A percentile compares a stretch with the other conserved stretches of the same genome.
These are phyloP conservation scores for Cercospora berteroae DNA, from an alignment of 2,329 filamentous ascomycete species.

Conservation along the genomic window DNA sequence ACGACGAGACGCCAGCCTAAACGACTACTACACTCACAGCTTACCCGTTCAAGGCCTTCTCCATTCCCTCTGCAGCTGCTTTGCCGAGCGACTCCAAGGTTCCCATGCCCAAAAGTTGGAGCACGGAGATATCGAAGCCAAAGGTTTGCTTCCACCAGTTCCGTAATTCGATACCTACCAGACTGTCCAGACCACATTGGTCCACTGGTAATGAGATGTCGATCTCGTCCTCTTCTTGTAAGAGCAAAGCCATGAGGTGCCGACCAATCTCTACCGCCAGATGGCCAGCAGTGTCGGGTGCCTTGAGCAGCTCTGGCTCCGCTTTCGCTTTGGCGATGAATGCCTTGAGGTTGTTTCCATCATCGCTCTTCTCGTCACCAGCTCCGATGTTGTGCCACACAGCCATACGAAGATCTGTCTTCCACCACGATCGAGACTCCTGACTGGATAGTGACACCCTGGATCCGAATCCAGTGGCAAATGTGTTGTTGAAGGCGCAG, in stretches of 20 bases:
- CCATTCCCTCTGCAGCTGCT: not conserved
- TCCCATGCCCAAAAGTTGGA: slow-evolving; percentile 10
- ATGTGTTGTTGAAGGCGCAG: not conserved
- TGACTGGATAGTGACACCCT: not conserved
- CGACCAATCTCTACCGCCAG: not conserved
- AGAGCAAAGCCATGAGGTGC: not conserved
- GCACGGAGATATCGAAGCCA: slow-evolving; percentile 4
- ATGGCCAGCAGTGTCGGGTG: not conserved
- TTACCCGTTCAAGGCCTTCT: not conserved
- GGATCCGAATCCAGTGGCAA: not conserved
- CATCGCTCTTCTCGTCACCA: not conserved
- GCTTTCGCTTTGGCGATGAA: not conserved
- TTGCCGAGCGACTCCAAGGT: slow-evolving; percentile 4
- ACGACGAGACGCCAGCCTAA: not conserved
- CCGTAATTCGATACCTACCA: not conserved
- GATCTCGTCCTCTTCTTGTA: not conserved
- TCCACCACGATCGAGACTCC: not conserved
- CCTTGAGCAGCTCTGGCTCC: not conserved
- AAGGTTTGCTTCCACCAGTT: slow-evolving; percentile 8
- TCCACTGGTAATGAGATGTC: not conserved
- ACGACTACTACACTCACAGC: not conserved
- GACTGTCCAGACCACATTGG: not conserved
- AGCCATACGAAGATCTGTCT: not conserved
- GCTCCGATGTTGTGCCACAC: not conserved
- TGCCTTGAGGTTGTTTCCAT: not conserved